These are phyloP conservation scores for Atkinsonella hypoxylon DNA, from an alignment of 2,329 filamentous ascomycete genomes.

Conservation along the genomic window DNA sequence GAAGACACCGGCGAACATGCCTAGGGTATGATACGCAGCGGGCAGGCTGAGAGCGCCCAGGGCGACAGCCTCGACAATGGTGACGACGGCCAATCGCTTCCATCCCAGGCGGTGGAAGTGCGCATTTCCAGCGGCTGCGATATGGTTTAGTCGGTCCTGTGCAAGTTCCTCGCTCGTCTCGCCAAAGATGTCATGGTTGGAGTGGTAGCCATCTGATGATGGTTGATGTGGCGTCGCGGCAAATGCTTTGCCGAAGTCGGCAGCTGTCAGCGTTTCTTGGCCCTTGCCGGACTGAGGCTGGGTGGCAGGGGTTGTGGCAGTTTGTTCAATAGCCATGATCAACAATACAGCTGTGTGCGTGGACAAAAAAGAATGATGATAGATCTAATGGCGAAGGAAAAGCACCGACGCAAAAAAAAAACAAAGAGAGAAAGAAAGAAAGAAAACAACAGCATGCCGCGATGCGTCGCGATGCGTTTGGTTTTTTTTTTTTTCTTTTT, in stretches of 20 bases:
- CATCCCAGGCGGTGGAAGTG: slow-evolving; percentile 37
- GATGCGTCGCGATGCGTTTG: background rate
- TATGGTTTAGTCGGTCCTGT: slow-evolving; percentile 27
- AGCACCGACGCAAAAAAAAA: background rate
- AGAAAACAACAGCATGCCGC: background rate
- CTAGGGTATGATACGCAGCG: slow-evolving; percentile 27
- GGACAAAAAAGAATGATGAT: background rate
- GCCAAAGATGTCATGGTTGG: slow-evolving; percentile 9
- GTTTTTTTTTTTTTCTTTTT: background rate
- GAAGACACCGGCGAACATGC: slow-evolving; percentile 25
- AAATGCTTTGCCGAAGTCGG: slow-evolving; percentile 1
- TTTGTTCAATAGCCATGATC: slow-evolving; percentile 1
- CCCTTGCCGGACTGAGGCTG: background rate
- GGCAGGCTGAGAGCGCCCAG: slow-evolving; percentile 36
- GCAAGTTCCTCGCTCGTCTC: slow-evolving; percentile 16
- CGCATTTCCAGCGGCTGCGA: slow-evolving; percentile 26
- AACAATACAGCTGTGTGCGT: background rate
- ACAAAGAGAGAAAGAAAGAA: background rate
- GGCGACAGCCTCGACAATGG: slow-evolving; percentile 39
- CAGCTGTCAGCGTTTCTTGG: background rate
- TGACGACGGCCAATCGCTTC: slow-evolving; percentile 37
- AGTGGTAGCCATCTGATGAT: background rate
- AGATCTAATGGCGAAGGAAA: too few species aligned
- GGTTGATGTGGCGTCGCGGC: slow-evolving; percentile 1
- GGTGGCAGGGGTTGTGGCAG: background rate